Base-by-base conservation (phyloP, 768 basidiomycete genomes). In the Lentinula lateritia region DNA sequence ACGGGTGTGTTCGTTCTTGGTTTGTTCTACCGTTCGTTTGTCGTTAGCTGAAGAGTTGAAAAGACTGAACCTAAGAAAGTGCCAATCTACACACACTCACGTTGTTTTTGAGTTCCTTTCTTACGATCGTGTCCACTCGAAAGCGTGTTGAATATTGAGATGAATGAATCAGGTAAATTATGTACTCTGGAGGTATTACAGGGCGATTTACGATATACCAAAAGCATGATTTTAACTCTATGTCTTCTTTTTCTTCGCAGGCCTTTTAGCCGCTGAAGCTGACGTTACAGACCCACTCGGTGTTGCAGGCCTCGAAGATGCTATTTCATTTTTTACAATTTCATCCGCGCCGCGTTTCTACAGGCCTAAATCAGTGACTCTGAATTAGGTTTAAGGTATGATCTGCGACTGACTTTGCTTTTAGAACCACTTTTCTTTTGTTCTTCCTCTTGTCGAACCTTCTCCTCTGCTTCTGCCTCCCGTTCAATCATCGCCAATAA, bases 401-500 rank as follows among this genome's bases (percentile, higher is more conserved):
- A 6, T 55, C 32, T 9, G 8, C 3, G 6, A 12, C 82, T 4
- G 48, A 89, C 89, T 82, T 91, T 92, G 45, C 86, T 83, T 69
- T 86, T 83, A 1, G 77, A 74, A 42, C 69, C 68, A 2, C 81
- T 73, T 72, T 83, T 87, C 3, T 81, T 82, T 67, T 89, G 87
- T 70, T 90, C 89, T 39, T 85, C 84, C 62, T 83, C 80, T 54
- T 84, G 81, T 9, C 55, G 38, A 16, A 41, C 41, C 41, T 56
- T 56, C 32, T 56, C 55, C 23, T 56, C 55, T 50, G 78, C 75
- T 70, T 83, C 83, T n/a, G 87, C 89, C 73, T 98, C 96, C 78
- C 95, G 96, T 76, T 93, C 89, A 63, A 99, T 92, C 85, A 97
- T 92, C 9, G 86, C 80, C 32, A 97, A 68, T 41, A 98, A 71